A percentile compares a stretch with the other conserved stretches of the same genome.
phyloP scores from a whole-genome alignment of 179 eudicot genomes.

The Vitellaria paradoxa region DNA sequence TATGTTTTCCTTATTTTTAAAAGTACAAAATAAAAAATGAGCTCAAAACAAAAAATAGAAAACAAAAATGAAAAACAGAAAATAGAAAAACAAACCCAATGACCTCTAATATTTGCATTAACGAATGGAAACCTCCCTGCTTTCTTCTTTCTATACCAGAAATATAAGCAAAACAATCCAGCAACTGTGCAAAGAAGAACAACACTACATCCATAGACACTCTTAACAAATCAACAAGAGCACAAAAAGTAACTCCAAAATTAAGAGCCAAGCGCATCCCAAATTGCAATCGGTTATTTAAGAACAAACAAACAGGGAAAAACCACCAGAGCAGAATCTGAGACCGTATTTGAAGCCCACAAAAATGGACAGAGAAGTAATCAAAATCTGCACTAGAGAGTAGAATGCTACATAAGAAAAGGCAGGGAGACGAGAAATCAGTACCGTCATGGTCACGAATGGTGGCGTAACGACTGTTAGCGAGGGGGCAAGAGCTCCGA shows the following conservation, averaged over 20 bases:
- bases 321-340: neutral
- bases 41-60: too few species aligned
- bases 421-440: neutral
- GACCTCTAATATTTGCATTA: neutral
- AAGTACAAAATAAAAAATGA: too few species aligned
- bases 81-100: too few species aligned
- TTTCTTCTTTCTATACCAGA: neutral
- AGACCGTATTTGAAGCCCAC: neutral
- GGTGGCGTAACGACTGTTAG: constrained; percentile 90
- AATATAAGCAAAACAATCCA: neutral
- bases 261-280: neutral
- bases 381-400: neutral
- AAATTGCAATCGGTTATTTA: neutral
- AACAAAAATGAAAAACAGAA: too few species aligned
- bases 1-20: too few species aligned
- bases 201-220: too few species aligned
- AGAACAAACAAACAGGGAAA: neutral
- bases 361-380: neutral
- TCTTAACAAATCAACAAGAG: too few species aligned
- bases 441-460: constrained; percentile 85
- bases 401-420: neutral
- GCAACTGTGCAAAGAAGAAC: too few species aligned
- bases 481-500: constrained; percentile 97
- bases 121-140: neutral
- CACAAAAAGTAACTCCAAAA: too few species aligned